These are phyloP conservation scores for Orbilia oligospora DNA, from an alignment of 2,329 filamentous ascomycete genomes.

Conservation along the genomic window DNA sequence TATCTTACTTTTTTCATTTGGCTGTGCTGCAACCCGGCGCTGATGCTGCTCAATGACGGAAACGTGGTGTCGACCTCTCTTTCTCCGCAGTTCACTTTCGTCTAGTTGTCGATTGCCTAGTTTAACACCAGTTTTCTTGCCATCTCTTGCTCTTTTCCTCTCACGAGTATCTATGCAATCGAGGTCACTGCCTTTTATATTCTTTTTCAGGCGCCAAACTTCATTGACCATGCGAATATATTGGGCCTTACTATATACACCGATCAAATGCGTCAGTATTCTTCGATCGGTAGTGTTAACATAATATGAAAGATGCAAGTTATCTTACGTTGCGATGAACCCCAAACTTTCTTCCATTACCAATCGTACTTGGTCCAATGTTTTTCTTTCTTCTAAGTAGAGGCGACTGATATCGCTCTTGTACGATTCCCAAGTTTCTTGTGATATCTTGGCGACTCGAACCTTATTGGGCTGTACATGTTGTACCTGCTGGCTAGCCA, in stretches of 20 bases:
- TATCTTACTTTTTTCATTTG: not conserved
- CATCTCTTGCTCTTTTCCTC: slow-evolving; percentile 3
- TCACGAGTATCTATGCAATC: not conserved
- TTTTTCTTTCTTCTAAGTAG: slow-evolving; percentile 3
- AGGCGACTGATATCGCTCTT: slow-evolving; percentile 17
- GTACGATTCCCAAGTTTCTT: not conserved
- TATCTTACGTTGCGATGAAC: slow-evolving; percentile 20
- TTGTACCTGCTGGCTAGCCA: not conserved
- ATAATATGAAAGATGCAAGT: not conserved
- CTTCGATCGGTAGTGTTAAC: not conserved
- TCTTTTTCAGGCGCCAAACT: slow-evolving; percentile 23
- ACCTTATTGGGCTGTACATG: not conserved
- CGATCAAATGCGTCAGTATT: not conserved
- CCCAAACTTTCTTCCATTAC: not conserved
- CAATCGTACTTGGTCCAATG: slow-evolving; percentile 5
- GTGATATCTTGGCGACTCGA: slow-evolving; percentile 1
- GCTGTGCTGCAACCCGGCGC: not conserved
- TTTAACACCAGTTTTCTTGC: slow-evolving; percentile 20
- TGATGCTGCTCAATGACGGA: not conserved
- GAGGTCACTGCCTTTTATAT: not conserved
- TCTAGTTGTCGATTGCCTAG: not conserved
- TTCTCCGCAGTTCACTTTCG: slow-evolving; percentile 17
- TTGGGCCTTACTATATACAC: not conserved
- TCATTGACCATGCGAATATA: slow-evolving; percentile 30
- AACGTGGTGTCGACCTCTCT: not conserved